Base-by-base conservation (phyloP, 805 yeast genomes). In the Jamesozyma lodderae region DNA sequence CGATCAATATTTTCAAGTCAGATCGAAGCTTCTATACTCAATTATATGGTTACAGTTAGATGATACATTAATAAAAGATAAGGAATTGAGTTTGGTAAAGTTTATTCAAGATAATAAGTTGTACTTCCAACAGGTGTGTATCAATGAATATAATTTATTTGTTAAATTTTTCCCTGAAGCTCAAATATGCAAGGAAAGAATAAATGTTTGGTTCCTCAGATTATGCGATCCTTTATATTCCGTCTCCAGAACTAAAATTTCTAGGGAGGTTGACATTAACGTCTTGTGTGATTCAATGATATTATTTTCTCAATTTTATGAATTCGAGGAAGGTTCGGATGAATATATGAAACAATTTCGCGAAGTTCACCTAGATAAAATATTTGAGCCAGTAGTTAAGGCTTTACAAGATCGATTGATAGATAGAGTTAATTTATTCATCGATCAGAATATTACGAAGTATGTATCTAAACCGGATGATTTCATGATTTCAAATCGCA, bases 381-480 rank as follows among this genome's bases (percentile, higher is more conserved):
- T 86, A 4, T 79, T 84, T 44, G 74, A 73, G 39, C 88, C 94
- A 0, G 72, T 86, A 9, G 57, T 81, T 19, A 76, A 78, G 40
- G 94, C 82, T 50, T 74, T 80, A 0, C 97, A 90, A 59, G 70
- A 84, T 2, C 67, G 96, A 42, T 66, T 90, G 28, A 79, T 86
- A 2, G 83, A 88, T 57, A 69, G 90, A 47, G 80, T 82, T 10
- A 92, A 85, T 54, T 69, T 73, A 7, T 79, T 72, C 46, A 75
- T 85, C 22, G 90, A 82, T 44, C 73, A 75, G 24, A 77, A 76
- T 42, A 73, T 88, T 37, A 72, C 76, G 14, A 70, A 70, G 24
- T 84, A 82, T 52, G 72, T 66, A 43, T 86, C 94, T 2, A 69
- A 72, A 3, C 68, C 76, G 1, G 78, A 78, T 42, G 94, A 85